Conservation (phyloP, 106 monocot species). For the Acorus calamus region DNA sequence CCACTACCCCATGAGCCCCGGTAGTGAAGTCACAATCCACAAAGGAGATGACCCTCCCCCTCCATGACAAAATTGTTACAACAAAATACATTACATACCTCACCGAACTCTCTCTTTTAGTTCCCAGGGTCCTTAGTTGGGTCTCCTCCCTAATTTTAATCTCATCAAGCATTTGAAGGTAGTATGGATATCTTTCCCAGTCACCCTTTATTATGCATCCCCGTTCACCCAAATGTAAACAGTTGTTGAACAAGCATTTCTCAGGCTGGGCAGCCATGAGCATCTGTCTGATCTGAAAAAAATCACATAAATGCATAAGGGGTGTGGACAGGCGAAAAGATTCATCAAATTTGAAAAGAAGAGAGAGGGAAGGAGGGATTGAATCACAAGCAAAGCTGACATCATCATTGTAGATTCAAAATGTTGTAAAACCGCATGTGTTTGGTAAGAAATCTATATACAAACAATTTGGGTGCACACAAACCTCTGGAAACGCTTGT, state of each 20-base stretch:
- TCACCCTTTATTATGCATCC: slow-evolving; percentile 78
- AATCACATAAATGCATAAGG: slow-evolving; percentile 2
- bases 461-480: neutral
- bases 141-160: slow-evolving; percentile 83
- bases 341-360: neutral
- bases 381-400: no score
- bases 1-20: no score
- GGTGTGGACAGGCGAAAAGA: neutral
- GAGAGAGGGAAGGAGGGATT: neutral
- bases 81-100: slow-evolving; percentile 33
- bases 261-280: slow-evolving; percentile 32
- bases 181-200: slow-evolving; percentile 97
- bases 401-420: neutral
- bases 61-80: neutral
- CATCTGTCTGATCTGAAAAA: slow-evolving; percentile 55
- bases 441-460: neutral
- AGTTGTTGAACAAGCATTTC: slow-evolving; percentile 76
- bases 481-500: slow-evolving; percentile 86
- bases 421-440: neutral
- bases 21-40: no score
- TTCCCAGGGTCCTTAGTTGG: slow-evolving; percentile 77
- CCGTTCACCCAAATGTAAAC: slow-evolving; percentile 76
- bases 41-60: no score
- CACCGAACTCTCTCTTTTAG: slow-evolving; percentile 81
- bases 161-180: slow-evolving; percentile 89